Evolutionary conservation across 169 alveolate genomes (phyloP), one percentile per base, ranked within the genome.

Genomic region (Plasmodium knowlesi): DNA sequence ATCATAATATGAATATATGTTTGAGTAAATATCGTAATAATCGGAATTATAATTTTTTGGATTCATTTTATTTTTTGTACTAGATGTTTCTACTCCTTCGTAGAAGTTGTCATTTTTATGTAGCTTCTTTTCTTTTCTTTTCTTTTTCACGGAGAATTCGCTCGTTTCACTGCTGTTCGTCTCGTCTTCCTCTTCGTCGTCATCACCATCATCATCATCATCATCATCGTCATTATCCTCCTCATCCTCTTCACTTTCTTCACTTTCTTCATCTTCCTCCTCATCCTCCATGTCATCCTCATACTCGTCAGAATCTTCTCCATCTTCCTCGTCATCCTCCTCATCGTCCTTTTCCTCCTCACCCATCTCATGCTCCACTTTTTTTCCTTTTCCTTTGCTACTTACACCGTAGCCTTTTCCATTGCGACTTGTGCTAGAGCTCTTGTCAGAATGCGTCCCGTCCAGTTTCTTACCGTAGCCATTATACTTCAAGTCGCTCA

Each of bases 21-120:
- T 89, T 14, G 94, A 89, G 50, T 89, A 89, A 37, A 89, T 89
- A n/a, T 89, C 94, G 71, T 89, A 89, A 41, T 89, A 89, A 72
- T 73, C 94, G 32, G 94, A 79, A 72, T 89, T 89, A 39, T 80
- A 57, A 79, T 89, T 89, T 89, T 89, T 89, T 41, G 41, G 46
- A 79, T 89, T 79, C 32, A 32, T 90, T 79, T 89, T 89, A 89
- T 79, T 61, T 79, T 79, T 79, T 54, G n/a, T 89, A 57, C 50
- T 89, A 2, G 85, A 72, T 16, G 76, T 53, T 50, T 89, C 71
- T 57, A 53, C 37, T 19, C 82, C 90, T 9, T 89, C 82, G 50
- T 80, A 80, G 39, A 79, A 89, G 71, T 19, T 61, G 61, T 28
- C 54, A 22, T 89, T 79, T 32, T 79, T 78, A n/a, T 79, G 41